Conservation (phyloP, 805 yeast genomes). For the Wickerhamiella galacta region DNA sequence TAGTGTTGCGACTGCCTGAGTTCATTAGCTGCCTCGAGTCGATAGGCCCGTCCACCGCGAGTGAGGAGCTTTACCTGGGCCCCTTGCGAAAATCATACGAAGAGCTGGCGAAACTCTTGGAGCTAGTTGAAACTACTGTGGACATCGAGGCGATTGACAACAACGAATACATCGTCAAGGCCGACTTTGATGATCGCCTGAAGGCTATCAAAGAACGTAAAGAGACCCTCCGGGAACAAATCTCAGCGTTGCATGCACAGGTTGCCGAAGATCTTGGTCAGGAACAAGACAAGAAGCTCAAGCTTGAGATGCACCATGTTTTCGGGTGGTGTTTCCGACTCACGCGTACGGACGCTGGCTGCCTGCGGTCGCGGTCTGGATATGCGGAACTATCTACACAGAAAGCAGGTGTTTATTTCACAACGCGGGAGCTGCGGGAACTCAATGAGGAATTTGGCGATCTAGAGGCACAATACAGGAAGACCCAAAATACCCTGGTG, state of each 20-base stretch:
- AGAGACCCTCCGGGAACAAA: conserved; percentile 8
- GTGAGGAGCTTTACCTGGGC: conserved; percentile 37
- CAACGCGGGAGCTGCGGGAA: conserved; percentile 48
- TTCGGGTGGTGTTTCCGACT: conserved; percentile 93
- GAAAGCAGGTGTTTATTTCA: conserved; percentile 89
- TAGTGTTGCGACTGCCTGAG: conserved; percentile 55
- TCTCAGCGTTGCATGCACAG: conserved; percentile 33
- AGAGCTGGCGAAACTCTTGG: conserved; percentile 53
- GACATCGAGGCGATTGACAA: conserved; percentile 70
- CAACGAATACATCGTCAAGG: conserved; percentile 70
- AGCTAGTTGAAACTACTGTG: conserved; percentile 80
- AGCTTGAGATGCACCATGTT: conserved; percentile 68
- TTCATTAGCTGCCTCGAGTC: conserved; percentile 31
- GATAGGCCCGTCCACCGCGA: conserved; percentile 24
- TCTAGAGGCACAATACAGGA: conserved; percentile 49
- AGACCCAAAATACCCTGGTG: conserved; percentile 62
- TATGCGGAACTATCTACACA: conserved; percentile 77
- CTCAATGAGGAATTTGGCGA: conserved; percentile 42
- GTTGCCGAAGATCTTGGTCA: conserved; percentile 55
- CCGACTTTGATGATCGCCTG: conserved; percentile 75
- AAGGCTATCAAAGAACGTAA: conserved; percentile 41
- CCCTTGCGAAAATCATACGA: conserved; percentile 35
- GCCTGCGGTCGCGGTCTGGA: conserved; percentile 42
- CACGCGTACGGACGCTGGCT: conserved; percentile 73
- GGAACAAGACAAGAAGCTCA: conserved; percentile 76